phyloP scores from a whole-genome alignment of 352 stramenopile genomes.

The Phytophthora rubi region DNA sequence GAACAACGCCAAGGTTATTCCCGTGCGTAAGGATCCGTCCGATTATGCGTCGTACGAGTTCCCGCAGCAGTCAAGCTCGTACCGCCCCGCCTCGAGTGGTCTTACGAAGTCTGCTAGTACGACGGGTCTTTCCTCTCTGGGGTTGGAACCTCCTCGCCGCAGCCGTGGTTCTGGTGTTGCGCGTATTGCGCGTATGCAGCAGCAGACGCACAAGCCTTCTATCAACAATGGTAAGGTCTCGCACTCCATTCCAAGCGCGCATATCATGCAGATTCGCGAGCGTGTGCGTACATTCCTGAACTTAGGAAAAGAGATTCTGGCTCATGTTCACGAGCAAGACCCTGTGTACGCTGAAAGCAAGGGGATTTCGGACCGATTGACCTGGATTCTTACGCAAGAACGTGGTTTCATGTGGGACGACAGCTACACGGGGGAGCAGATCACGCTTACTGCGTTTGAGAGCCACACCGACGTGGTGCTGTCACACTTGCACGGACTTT shows the following conservation, averaged over 20 bases:
- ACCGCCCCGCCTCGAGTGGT: constrained; percentile 48
- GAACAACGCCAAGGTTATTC: constrained; percentile 82
- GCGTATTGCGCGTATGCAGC: constrained; percentile 80
- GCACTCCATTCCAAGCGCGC: constrained; percentile 78
- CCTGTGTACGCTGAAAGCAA: constrained; percentile 86
- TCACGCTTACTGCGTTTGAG: constrained; percentile 90
- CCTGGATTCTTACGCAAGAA: constrained; percentile 96
- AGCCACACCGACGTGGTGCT: constrained; percentile 80
- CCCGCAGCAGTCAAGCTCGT: constrained; percentile 55
- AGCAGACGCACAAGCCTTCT: constrained; percentile 74
- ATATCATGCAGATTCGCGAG: constrained; percentile 94
- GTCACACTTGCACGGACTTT: constrained; percentile 92
- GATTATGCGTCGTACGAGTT: constrained; percentile 90
- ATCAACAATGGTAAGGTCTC: constrained; percentile 57
- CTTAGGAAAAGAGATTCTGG: constrained; percentile 89
- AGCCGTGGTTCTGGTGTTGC: constrained; percentile 84
- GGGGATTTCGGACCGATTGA: constrained; percentile 95
- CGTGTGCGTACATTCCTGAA: constrained; percentile 95
- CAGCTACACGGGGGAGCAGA: constrained; percentile 95
- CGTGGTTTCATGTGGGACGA: constrained; percentile 99
- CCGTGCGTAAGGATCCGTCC: constrained; percentile 79
- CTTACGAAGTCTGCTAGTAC: constrained; percentile 91
- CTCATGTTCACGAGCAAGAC: constrained; percentile 77
- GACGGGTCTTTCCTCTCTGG: constrained; percentile 80
- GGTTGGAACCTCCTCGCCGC: constrained; percentile 73